Evolutionary conservation across 768 basidiomycete species (phyloP), one percentile per base, ranked within the genome.

Genomic region (Gautieria morchelliformis): DNA sequence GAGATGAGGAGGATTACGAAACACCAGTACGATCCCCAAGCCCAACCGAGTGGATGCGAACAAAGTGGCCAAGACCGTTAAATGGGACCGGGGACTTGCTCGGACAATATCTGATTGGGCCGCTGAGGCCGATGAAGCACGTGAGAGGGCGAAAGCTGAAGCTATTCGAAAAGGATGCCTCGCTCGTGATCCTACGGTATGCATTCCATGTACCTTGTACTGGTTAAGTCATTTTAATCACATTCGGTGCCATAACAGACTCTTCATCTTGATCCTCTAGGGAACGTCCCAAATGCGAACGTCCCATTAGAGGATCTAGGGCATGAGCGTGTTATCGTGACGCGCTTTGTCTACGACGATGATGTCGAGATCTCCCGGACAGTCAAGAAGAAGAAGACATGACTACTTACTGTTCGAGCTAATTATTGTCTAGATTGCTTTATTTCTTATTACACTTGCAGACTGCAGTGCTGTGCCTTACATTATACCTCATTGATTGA

Each of bases 1-100:
- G 89, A 2, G 89, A 93, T 24, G 87, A 89, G 27, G 89, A 85
- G 63, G 88, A 89, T 59, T 89, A 89, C 62, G 76, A 78, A 63
- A 87, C 85, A 11, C 87, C 88, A 3, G 72, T 77, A 46, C 71
- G 71, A 62, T 69, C 72, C 37, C 55, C 19, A 70, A 27, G 54
- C 69, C 54, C 82, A 80, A 67, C 67, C 72, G 15, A 66, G 71
- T 19, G 68, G 70, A 53, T 66, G 76, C 41, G 74, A 67, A 40
- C 40, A 67, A 61, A 54, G 67, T 71, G 49, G 69, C 71, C 64
- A 79, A 83, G 65, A 74, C 82, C 55, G 89, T 92, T 44, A 86
- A 87, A 66, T 92, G 89, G 89, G 80, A 89, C 64, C 74, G 74
- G 49, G 84, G 84, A 12, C 70, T 91, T 60, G 80, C 75, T 46